These are phyloP conservation scores for Yueomyces sp. DNA, from an alignment of 1,139 yeast species.

Conservation along the genomic window DNA sequence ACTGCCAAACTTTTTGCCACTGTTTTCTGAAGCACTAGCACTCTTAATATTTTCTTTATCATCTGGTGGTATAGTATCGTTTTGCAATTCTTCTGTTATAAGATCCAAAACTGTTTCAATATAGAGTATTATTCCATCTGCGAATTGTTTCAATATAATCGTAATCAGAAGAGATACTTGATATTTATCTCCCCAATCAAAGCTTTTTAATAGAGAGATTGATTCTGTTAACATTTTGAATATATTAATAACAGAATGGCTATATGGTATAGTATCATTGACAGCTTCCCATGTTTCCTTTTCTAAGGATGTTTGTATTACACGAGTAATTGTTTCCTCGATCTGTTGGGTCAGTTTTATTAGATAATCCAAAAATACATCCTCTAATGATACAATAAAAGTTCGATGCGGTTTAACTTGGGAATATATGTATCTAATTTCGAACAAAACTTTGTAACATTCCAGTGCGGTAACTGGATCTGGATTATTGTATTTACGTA, in stretches of 20 bases:
- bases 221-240: conserved; percentile 52
- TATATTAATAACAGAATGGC: conserved; percentile 55
- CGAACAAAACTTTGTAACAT: conserved; percentile 43
- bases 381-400: conserved; percentile 49
- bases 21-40: neutral
- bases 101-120: conserved; percentile 34
- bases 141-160: conserved; percentile 43
- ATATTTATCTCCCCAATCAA: conserved; percentile 50
- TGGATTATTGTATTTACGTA: conserved; percentile 33
- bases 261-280: conserved; percentile 30
- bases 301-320: conserved; percentile 43
- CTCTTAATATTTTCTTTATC: conserved; percentile 17
- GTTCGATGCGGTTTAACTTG: conserved; percentile 33
- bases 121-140: conserved; percentile 48
- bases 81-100: conserved; percentile 38
- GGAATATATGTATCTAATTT: conserved; percentile 39
- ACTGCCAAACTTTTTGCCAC: neutral
- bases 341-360: conserved; percentile 45
- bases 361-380: conserved; percentile 45
- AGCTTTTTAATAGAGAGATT: conserved; percentile 37
- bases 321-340: conserved; percentile 33
- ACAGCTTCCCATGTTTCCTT: conserved; percentile 46
- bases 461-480: conserved; percentile 51
- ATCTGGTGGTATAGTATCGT: conserved; percentile 16
- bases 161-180: conserved; percentile 54